Evolutionary conservation across 352 stramenopile species (phyloP).

Genomic region (Phytophthora pinifolia): DNA sequence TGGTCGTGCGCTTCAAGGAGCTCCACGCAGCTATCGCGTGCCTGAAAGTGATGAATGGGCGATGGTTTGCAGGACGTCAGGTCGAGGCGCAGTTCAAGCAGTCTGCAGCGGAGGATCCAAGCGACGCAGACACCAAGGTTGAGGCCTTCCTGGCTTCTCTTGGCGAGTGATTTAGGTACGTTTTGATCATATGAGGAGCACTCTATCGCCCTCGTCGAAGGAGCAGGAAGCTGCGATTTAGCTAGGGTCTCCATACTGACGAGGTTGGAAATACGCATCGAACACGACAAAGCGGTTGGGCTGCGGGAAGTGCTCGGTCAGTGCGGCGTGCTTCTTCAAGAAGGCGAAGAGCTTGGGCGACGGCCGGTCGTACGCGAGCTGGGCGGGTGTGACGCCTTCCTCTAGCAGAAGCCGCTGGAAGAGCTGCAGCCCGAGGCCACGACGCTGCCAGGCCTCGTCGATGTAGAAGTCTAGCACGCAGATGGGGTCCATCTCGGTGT

Average conservation of each 20-base stretch:
- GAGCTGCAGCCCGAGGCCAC: conserved; percentile 55
- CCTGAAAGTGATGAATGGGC: conserved; percentile 71
- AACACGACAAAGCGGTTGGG: conserved; percentile 89
- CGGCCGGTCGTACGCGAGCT: conserved; percentile 77
- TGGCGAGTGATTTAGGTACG: conserved; percentile 34
- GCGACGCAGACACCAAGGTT: conserved; percentile 69
- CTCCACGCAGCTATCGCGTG: conserved; percentile 66
- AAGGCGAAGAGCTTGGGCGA: conserved; percentile 84
- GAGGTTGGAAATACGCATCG: conserved; percentile 56
- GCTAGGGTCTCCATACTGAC: conserved; percentile 10
- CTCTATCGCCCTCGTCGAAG: not conserved
- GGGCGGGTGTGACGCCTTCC: conserved; percentile 14
- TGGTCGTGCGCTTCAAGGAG: conserved; percentile 59
- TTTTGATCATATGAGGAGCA: not conserved
- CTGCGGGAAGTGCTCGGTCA: conserved; percentile 56
- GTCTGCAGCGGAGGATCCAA: conserved; percentile 49
- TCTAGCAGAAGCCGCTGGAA: conserved; percentile 66
- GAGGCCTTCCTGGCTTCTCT: conserved; percentile 80
- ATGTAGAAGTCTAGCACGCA: conserved; percentile 87
- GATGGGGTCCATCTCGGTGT: conserved; percentile 70
- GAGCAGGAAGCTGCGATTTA: not conserved
- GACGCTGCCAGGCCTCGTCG: conserved; percentile 48
- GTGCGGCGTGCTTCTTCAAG: conserved; percentile 62
- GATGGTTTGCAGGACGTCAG: conserved; percentile 78
- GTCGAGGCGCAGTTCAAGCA: conserved; percentile 67